Percentiles rank a stretch among this genome's conserved stretches.
Evolutionary conservation across 192 early-diverging fungal species (phyloP).

Genomic region (Lobosporangium transversale): DNA sequence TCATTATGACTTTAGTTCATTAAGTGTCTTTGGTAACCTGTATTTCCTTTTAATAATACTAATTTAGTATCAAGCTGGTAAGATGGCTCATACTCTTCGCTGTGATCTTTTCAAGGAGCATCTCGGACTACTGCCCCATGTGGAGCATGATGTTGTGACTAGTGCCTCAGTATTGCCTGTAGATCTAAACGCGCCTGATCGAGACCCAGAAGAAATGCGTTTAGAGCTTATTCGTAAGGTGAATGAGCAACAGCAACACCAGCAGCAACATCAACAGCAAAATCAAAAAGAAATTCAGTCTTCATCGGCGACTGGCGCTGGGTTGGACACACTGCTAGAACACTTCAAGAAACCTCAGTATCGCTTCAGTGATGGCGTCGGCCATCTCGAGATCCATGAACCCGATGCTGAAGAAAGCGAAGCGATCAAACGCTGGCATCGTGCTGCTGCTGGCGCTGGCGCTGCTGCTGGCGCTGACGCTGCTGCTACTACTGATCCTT

Average conservation of each 20-base stretch:
- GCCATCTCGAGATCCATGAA: slow-evolving; percentile 10
- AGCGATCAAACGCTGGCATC: slow-evolving; percentile 17
- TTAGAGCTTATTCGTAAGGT: slow-evolving; percentile 35
- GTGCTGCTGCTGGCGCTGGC: not conserved
- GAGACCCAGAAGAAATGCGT: slow-evolving; percentile 25
- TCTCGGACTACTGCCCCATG: slow-evolving; percentile 70
- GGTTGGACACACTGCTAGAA: not conserved
- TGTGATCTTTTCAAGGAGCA: slow-evolving; percentile 86
- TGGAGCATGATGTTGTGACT: slow-evolving; percentile 48
- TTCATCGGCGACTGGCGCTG: not conserved
- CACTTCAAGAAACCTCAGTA: not conserved
- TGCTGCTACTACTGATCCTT: no score
- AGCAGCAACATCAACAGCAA: not conserved
- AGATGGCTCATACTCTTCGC: slow-evolving; percentile 78
- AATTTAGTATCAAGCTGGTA: slow-evolving; percentile 71
- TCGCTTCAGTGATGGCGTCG: slow-evolving; percentile 2
- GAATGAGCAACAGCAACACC: slow-evolving; percentile 1
- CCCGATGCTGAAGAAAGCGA: slow-evolving; percentile 22
- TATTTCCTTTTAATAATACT: not conserved
- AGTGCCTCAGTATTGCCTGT: slow-evolving; percentile 34
- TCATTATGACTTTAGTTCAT: not conserved
- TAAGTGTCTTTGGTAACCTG: not conserved
- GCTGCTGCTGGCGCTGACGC: no score
- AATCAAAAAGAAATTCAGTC: not conserved
- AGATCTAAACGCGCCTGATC: slow-evolving; percentile 34